Conservation (phyloP, 257 asterid species). For the Buddleja alternifolia region DNA sequence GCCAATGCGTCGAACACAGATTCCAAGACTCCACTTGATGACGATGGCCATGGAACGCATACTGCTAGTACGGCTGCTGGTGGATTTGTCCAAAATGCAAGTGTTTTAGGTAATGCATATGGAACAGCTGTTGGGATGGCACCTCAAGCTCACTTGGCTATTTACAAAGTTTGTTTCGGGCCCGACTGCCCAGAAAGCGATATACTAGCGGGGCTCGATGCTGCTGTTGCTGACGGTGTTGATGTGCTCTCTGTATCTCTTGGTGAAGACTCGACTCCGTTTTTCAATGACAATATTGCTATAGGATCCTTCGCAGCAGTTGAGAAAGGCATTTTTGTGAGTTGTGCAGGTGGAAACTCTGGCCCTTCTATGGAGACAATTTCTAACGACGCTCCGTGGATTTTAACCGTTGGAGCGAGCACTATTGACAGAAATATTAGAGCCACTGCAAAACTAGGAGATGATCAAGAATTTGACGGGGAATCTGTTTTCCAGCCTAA, state of each 20-base stretch:
- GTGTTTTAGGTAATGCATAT: conserved; percentile 21
- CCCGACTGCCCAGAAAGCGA: conserved; percentile 24
- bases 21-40: conserved; percentile 23
- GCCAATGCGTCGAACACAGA: conserved; percentile 5
- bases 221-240: conserved; percentile 38
- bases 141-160: conserved; percentile 37
- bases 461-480: conserved; percentile 24
- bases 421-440: conserved; percentile 31
- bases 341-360: conserved; percentile 39
- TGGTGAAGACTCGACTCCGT: neutral
- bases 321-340: conserved; percentile 33
- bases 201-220: conserved; percentile 35
- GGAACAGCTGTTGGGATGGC: conserved; percentile 40
- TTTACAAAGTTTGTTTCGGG: conserved; percentile 37
- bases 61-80: conserved; percentile 34
- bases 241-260: conserved; percentile 40
- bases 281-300: conserved; percentile 13
- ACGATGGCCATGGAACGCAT: conserved; percentile 35
- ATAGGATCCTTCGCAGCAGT: conserved; percentile 35
- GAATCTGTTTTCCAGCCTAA: conserved; percentile 34
- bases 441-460: conserved; percentile 27
- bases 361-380: conserved; percentile 21
- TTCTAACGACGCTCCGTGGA: conserved; percentile 36
- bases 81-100: conserved; percentile 20
- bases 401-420: conserved; percentile 42